These are phyloP conservation scores for Monosporascus sp. DNA, from an alignment of 2,329 filamentous ascomycete genomes.

Conservation along the genomic window DNA sequence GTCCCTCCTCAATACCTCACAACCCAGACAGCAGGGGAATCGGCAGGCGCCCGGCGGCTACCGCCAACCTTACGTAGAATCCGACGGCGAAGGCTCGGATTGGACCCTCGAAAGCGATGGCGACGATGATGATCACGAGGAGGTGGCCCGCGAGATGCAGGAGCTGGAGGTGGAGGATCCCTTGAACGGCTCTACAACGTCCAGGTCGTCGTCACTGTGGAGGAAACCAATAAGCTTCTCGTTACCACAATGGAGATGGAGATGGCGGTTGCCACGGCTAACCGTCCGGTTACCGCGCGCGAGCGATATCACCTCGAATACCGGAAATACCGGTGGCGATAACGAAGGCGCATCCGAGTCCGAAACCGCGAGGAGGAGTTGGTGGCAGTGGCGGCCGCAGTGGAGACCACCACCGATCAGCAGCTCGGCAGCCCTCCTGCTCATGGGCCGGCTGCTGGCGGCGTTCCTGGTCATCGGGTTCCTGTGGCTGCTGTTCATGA, in stretches of 20 bases:
- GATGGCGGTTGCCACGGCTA: conserved; percentile 44
- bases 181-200: conserved; percentile 29
- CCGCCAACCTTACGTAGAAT: conserved; percentile 66
- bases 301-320: conserved; percentile 19
- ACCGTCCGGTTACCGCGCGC: conserved; percentile 44
- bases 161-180: conserved; percentile 84
- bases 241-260: conserved; percentile 52
- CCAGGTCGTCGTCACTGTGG: conserved; percentile 38
- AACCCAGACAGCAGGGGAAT: conserved; percentile 35
- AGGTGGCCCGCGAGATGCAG: conserved; percentile 75
- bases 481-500: conserved; percentile 80
- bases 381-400: conserved; percentile 1
- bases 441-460: conserved; percentile 69
- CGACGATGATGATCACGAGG: conserved; percentile 46
- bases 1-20: conserved; percentile 58
- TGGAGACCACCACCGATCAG: conserved; percentile 34
- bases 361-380: conserved; percentile 14
- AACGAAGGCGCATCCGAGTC: conserved; percentile 4
- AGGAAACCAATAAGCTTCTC: conserved; percentile 51
- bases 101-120: conserved; percentile 31
- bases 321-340: conserved; percentile 11
- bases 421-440: conserved; percentile 45
- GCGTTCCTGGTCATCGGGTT: conserved; percentile 70
- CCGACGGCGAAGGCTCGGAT: conserved; percentile 52
- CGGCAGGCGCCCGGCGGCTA: conserved; percentile 54